Base-by-base conservation (phyloP, 768 basidiomycete genomes). In the Neoboletus brunneissimus region DNA sequence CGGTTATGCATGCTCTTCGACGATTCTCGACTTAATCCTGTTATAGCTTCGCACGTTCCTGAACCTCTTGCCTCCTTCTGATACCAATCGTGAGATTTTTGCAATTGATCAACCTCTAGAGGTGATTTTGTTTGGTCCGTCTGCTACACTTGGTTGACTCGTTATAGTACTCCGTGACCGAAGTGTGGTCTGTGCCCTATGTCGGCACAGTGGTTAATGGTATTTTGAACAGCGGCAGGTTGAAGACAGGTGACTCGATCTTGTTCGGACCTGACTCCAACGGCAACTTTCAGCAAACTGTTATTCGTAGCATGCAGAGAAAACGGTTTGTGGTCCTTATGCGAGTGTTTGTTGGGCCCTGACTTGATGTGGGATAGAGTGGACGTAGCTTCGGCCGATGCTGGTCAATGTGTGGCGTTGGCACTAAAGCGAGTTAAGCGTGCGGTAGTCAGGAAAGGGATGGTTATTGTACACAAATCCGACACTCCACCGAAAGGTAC, bases 381-480 rank as follows among this genome's bases (percentile, higher is more conserved):
- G 22, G 79, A 87, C 52, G 93, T 99, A 3, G 78, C 78, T 16
- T 80, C 81, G 15, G 97, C 92, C 0, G 95, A 98, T 64, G 97
- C 97, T 7, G 97, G 97, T 2, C 97, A 99, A 74, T 92, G 91
- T 48, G 94, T 99, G 20, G 91, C 91, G 9, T 77, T 97, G 52
- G 97, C 96, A 4, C 73, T 99, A 29, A 99, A 98, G 76, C 82
- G 92, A 44, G 87, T 97, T 56, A 81, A 88, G 53, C 77, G 91
- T 52, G 81, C 85, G 9, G 83, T 86, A 22, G 85, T 98, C 10
- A 78, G 96, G 56, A 98, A 98, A 72, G 96, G 95, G 13, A 95
- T 96, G 95, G 91, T 97, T 3, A 75, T 98, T 43, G 86, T 94
- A 1, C 84, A 85, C 54, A 91, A 87, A 71, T 81, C 85, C 2